A percentile compares a stretch with the other conserved stretches of the same genome.
These are phyloP conservation scores for Rhynchosporium secalis DNA, from an alignment of 2,329 filamentous ascomycete species.

Conservation along the genomic window DNA sequence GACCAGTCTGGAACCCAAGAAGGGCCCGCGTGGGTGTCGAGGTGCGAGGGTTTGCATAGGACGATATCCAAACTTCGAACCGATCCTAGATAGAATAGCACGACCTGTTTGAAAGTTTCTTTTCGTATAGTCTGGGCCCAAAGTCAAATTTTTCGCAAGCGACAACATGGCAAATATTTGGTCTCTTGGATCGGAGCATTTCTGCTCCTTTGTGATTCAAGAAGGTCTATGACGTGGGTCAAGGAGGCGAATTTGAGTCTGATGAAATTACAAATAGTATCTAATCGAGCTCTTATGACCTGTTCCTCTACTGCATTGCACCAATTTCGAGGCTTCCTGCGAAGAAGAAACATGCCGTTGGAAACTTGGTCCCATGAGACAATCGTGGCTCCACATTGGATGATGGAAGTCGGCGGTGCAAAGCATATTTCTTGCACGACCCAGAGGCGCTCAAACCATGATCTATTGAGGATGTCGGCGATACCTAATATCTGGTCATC, in stretches of 20 bases:
- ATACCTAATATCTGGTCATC: background rate
- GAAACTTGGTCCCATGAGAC: background rate
- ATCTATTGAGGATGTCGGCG: background rate
- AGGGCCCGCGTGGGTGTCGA: background rate
- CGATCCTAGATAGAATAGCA: background rate
- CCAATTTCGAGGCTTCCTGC: background rate
- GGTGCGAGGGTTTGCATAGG: background rate
- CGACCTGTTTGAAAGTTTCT: background rate
- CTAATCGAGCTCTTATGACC: background rate
- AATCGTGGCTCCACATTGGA: background rate
- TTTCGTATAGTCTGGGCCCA: background rate
- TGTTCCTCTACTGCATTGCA: background rate
- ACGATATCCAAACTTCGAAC: background rate
- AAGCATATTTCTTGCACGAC: background rate
- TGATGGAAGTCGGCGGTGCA: background rate
- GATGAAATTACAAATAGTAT: background rate
- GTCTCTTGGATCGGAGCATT: background rate
- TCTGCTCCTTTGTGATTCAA: background rate
- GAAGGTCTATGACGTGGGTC: background rate
- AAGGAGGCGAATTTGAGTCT: background rate
- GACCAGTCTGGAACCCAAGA: constrained; percentile 1
- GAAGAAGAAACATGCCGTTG: background rate
- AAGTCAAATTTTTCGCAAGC: background rate
- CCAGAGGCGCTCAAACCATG: background rate
- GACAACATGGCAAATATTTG: background rate